Evolutionary conservation across 2,329 filamentous ascomycete genomes (phyloP).

Genomic region (Trichoderma citrinoviride): DNA sequence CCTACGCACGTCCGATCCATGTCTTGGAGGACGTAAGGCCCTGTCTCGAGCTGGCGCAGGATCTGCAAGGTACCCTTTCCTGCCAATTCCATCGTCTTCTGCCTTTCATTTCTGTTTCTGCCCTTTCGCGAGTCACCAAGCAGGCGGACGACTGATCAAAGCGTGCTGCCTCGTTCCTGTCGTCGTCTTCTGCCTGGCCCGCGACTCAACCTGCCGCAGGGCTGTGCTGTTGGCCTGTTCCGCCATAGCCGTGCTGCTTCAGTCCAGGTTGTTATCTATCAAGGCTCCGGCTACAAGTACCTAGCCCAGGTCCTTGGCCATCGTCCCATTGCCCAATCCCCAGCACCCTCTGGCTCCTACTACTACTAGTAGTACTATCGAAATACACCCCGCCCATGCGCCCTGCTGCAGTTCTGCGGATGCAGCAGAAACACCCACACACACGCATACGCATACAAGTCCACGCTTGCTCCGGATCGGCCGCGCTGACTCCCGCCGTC

Average conservation of each 20-base stretch:
- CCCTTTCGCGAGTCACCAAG: too few relatives aligned
- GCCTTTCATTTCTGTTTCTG: background rate
- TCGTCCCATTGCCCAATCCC: background rate
- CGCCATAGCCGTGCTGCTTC: constrained; percentile 5
- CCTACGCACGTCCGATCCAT: constrained; percentile 15
- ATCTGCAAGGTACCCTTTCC: constrained; percentile 28
- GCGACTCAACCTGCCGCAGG: background rate
- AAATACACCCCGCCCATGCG: constrained; percentile 16
- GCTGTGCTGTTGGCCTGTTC: background rate
- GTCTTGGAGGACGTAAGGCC: constrained; percentile 12
- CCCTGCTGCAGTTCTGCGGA: constrained; percentile 17
- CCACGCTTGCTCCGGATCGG: constrained; percentile 10
- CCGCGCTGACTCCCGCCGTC: constrained; percentile 17
- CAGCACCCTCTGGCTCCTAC: background rate
- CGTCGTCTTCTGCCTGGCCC: background rate
- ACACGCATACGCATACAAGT: too few relatives aligned
- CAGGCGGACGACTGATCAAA: background rate
- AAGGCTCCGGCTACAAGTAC: background rate
- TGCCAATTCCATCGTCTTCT: constrained; percentile 17
- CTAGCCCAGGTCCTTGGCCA: background rate
- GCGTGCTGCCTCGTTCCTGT: background rate
- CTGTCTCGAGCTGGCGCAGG: constrained; percentile 14
- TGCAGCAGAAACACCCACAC: constrained; percentile 1
- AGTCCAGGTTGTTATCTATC: background rate
- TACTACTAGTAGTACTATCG: too few relatives aligned